Conservation (phyloP, 2,329 filamentous ascomycete genomes). For the Cordyceps tenuipes region DNA sequence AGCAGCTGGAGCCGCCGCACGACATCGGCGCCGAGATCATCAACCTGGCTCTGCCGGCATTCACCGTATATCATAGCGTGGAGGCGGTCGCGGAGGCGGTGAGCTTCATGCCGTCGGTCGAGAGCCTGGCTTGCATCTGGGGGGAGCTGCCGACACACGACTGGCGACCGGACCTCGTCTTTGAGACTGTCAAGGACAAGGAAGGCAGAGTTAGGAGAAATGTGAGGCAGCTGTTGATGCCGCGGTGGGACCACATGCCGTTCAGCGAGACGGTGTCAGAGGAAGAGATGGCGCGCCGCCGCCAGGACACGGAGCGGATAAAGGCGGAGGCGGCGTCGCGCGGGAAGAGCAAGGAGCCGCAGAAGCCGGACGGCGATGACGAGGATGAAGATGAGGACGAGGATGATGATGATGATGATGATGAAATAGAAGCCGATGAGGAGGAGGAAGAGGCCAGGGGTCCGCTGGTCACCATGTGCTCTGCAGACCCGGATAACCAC, state of each 20-base stretch:
- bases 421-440: no score
- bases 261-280: constrained; percentile 5
- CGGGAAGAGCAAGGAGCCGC: not conserved
- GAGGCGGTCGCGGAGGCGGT: constrained; percentile 13
- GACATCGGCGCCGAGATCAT: constrained; percentile 12
- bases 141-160: constrained; percentile 14
- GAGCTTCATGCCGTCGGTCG: constrained; percentile 14
- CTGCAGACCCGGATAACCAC: constrained; percentile 6
- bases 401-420: not conserved
- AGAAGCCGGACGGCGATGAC: not conserved
- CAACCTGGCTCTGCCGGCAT: constrained; percentile 20
- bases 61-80: constrained; percentile 20
- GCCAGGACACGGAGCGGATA: constrained; percentile 1
- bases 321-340: not conserved
- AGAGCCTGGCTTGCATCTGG: constrained; percentile 19
- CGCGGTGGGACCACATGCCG: constrained; percentile 1
- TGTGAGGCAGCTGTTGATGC: not conserved
- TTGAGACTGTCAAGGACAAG: not conserved
- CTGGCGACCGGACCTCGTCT: not conserved
- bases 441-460: not conserved
- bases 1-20: not conserved
- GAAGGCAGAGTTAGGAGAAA: not conserved
- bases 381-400: constrained; percentile 10
- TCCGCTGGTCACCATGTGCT: constrained; percentile 13
- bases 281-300: not conserved